Evolutionary conservation across 345 rosid species (phyloP).

Genomic region (Eutrema heterophyllum): DNA sequence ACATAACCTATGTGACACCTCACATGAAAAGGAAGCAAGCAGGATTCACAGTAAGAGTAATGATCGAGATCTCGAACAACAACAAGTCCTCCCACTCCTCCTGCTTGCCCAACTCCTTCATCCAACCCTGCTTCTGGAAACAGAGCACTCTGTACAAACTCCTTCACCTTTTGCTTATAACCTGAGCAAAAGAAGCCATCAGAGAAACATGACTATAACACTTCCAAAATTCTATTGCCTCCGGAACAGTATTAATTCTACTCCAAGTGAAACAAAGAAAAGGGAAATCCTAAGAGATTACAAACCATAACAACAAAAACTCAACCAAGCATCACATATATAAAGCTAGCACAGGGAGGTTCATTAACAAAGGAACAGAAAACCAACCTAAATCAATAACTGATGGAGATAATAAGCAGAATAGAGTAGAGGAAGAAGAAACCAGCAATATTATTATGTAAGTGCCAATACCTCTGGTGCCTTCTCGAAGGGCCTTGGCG

Average conservation of each 20-base stretch:
- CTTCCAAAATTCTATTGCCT: not conserved
- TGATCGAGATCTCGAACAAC: slow-evolving; percentile 80
- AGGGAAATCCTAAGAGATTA: not conserved
- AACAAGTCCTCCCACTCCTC: slow-evolving; percentile 91
- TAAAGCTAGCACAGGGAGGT: not conserved
- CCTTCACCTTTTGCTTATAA: slow-evolving; percentile 65
- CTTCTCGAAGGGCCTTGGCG: slow-evolving; percentile 85
- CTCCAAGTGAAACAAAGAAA: not conserved
- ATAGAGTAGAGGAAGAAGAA: not conserved
- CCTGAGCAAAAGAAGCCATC: slow-evolving; percentile 39
- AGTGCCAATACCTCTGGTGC: slow-evolving; percentile 56
- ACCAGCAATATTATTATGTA: not conserved
- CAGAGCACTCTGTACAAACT: slow-evolving; percentile 76
- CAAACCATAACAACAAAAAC: not conserved
- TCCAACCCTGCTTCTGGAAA: slow-evolving; percentile 88
- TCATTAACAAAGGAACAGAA: not conserved
- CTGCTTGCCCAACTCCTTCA: slow-evolving; percentile 66
- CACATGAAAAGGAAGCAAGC: slow-evolving; percentile 89
- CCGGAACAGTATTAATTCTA: not conserved
- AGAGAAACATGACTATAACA: not conserved
- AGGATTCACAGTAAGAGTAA: slow-evolving; percentile 86
- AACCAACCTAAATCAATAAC: not conserved
- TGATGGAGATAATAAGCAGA: not conserved
- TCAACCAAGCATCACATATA: not conserved
- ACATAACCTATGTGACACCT: slow-evolving; percentile 88